Conservation (phyloP, 192 early-diverging fungal genomes). For the Coemansia sp. region DNA sequence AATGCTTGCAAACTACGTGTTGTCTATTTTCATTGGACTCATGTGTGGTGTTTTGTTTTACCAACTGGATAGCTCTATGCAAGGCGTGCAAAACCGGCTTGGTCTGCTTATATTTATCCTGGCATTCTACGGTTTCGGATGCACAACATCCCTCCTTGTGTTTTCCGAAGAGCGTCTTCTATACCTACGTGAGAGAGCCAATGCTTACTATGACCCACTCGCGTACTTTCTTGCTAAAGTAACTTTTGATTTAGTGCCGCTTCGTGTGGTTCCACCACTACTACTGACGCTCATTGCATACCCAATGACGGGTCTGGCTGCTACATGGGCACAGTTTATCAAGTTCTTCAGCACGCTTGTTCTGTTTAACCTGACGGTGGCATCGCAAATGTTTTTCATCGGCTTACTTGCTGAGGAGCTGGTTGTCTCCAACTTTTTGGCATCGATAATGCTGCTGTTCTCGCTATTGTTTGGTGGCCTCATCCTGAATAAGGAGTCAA, state of each 20-base stretch:
- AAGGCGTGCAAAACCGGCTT: slow-evolving; percentile 53
- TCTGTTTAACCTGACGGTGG: slow-evolving; percentile 77
- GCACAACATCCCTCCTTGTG: slow-evolving; percentile 54
- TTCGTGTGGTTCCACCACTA: slow-evolving; percentile 78
- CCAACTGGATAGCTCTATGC: slow-evolving; percentile 46
- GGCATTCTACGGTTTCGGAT: slow-evolving; percentile 58
- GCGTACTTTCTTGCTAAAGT: slow-evolving; percentile 66
- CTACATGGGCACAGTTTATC: slow-evolving; percentile 61
- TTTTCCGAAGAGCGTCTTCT: slow-evolving; percentile 53
- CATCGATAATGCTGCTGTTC: slow-evolving; percentile 82
- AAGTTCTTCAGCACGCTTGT: slow-evolving; percentile 77
- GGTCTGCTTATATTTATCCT: slow-evolving; percentile 53
- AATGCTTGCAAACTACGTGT: slow-evolving; percentile 44
- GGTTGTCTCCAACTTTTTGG: slow-evolving; percentile 73
- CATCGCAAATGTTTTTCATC: slow-evolving; percentile 72
- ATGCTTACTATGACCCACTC: slow-evolving; percentile 61
- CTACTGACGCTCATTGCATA: slow-evolving; percentile 81
- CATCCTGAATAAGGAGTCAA: slow-evolving; percentile 84
- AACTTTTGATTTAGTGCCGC: slow-evolving; percentile 61
- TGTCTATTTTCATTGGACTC: slow-evolving; percentile 43
- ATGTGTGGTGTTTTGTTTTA: slow-evolving; percentile 59
- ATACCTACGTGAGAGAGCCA: slow-evolving; percentile 62
- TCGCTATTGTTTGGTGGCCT: slow-evolving; percentile 90
- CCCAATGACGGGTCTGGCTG: slow-evolving; percentile 79
- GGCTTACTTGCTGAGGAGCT: slow-evolving; percentile 72